phyloP scores from a whole-genome alignment of 192 early-diverging fungal genomes.

The Rhizophagus prolifer region DNA sequence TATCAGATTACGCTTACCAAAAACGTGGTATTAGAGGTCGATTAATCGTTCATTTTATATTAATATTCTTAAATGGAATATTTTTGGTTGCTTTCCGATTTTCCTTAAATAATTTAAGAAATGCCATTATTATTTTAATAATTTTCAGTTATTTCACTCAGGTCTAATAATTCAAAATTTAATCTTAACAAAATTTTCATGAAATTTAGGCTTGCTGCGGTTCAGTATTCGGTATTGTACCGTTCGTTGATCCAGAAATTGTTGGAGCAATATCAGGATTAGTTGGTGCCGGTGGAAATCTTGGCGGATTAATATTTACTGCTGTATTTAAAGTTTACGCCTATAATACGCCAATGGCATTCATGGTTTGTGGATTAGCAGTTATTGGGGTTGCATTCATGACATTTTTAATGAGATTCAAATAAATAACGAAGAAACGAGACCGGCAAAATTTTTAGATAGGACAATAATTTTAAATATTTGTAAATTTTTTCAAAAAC shows the following conservation, averaged over 20 bases:
- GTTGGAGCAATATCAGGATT: constrained; percentile 57
- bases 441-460: no score
- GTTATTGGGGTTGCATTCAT: constrained; percentile 35
- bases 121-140: constrained; percentile 45
- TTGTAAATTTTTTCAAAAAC: no score
- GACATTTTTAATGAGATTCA: constrained; percentile 35
- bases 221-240: constrained; percentile 63
- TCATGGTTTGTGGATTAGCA: constrained; percentile 46
- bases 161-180: constrained; percentile 8
- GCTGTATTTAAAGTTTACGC: constrained; percentile 48
- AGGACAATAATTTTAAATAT: no score
- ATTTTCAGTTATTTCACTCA: constrained; percentile 54
- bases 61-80: constrained; percentile 44
- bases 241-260: constrained; percentile 47
- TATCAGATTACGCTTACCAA: constrained; percentile 47
- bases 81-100: constrained; percentile 54
- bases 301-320: constrained; percentile 63
- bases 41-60: constrained; percentile 42
- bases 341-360: constrained; percentile 34
- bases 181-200: no score
- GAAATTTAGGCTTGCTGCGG: constrained; percentile 45
- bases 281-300: constrained; percentile 64
- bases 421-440: not conserved
- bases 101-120: constrained; percentile 27
- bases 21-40: constrained; percentile 46